These are phyloP conservation scores for Thuidium tamariscinum DNA, from an alignment of 225 moss, liverwort and hornwort genomes.

Conservation along the genomic window DNA sequence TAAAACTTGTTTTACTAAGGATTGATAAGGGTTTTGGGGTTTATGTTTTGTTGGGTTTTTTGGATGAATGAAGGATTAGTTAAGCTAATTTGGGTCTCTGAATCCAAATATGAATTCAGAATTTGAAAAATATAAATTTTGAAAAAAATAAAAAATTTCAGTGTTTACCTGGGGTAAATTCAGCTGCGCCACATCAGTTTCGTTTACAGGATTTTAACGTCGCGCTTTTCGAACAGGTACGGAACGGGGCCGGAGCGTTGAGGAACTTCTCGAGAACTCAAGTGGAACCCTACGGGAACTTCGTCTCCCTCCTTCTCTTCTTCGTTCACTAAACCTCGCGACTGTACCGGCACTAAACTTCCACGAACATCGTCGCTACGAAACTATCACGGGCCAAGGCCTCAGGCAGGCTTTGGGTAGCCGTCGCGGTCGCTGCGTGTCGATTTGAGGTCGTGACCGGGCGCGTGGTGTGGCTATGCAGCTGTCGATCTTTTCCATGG, in stretches of 20 bases:
- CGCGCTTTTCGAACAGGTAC: background rate
- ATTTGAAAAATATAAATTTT: too few relatives aligned
- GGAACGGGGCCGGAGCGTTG: background rate
- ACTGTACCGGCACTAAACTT: background rate
- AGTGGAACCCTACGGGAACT: background rate
- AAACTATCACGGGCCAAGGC: background rate
- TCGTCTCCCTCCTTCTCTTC: slow-evolving; percentile 6
- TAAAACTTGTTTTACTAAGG: too few relatives aligned
- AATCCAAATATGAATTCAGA: too few relatives aligned
- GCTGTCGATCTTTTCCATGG: background rate
- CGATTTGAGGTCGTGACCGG: background rate
- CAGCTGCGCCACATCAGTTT: too few relatives aligned
- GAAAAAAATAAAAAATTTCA: too few relatives aligned
- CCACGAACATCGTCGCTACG: background rate
- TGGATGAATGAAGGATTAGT: too few relatives aligned
- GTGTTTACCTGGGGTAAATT: too few relatives aligned
- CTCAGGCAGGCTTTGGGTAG: background rate
- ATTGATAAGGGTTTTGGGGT: too few relatives aligned
- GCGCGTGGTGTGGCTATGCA: background rate
- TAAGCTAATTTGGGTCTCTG: too few relatives aligned
- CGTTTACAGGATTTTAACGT: too few relatives aligned
- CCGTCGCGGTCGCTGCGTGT: background rate
- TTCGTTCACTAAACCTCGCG: slow-evolving; percentile 2
- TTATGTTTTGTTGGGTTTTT: too few relatives aligned
- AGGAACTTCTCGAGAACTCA: background rate